phyloP scores from a whole-genome alignment of 2,329 filamentous ascomycete species.

The Monosporascus sp. region DNA sequence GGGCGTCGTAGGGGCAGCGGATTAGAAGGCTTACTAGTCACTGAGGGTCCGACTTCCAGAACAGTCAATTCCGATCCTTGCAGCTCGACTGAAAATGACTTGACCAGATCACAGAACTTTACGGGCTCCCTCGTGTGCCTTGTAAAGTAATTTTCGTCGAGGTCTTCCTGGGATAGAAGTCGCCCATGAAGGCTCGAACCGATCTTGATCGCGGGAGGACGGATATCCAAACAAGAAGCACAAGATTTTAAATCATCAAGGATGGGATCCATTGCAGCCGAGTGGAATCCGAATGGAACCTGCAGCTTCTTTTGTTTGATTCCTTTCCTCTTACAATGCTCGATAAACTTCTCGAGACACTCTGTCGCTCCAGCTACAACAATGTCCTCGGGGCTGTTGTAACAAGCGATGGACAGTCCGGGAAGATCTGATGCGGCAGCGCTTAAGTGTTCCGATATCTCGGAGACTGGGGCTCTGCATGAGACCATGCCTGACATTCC shows the following conservation, averaged over 20 bases:
- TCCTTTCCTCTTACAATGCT: constrained; percentile 7
- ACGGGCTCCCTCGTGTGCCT: constrained; percentile 19
- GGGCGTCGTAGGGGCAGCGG: neutral
- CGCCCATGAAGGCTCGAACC: constrained; percentile 12
- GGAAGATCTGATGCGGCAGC: neutral
- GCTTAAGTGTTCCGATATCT: constrained; percentile 6
- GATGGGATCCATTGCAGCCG: constrained; percentile 21
- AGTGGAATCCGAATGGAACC: constrained; percentile 25
- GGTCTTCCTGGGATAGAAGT: neutral
- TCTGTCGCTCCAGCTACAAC: constrained; percentile 22
- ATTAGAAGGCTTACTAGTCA: constrained; percentile 8
- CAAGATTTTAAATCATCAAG: constrained; percentile 8
- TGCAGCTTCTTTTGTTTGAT: constrained; percentile 20
- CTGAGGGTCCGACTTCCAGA: constrained; percentile 15
- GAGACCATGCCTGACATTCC: constrained; percentile 15
- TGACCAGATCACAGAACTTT: constrained; percentile 14
- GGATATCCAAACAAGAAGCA: constrained; percentile 1
- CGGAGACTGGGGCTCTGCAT: constrained; percentile 6
- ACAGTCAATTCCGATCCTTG: constrained; percentile 3
- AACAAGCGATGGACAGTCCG: constrained; percentile 21
- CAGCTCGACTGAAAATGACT: constrained; percentile 3
- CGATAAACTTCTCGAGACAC: constrained; percentile 9
- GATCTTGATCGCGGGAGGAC: constrained; percentile 2
- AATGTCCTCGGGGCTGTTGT: constrained; percentile 23
- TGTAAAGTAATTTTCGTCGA: constrained; percentile 10